Conservation (phyloP, 2,329 filamentous ascomycete genomes). For the Corynespora cassiicola region DNA sequence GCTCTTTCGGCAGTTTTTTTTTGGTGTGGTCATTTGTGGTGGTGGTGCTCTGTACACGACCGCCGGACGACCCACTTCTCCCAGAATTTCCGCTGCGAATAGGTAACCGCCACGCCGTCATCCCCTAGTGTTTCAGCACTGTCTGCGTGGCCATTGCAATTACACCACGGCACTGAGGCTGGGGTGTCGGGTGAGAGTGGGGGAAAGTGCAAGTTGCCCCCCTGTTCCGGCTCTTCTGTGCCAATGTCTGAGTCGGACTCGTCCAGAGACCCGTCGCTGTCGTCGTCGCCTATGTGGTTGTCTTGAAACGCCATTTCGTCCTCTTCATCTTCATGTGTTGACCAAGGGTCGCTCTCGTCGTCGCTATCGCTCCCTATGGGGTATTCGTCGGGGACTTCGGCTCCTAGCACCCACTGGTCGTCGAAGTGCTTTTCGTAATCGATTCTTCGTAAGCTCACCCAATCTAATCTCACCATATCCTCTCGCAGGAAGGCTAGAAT, state of each 20-base stretch:
- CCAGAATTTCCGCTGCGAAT: slow-evolving; percentile 60
- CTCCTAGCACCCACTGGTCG: slow-evolving; percentile 51
- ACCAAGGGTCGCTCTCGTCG: slow-evolving; percentile 43
- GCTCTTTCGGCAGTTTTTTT: too few species aligned
- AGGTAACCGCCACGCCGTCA: slow-evolving; percentile 55
- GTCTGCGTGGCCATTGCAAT: slow-evolving; percentile 50
- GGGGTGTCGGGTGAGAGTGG: slow-evolving; percentile 53
- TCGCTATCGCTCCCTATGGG: slow-evolving; percentile 53
- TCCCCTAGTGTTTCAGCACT: slow-evolving; percentile 56
- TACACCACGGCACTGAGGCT: slow-evolving; percentile 55
- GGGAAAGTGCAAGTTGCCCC: slow-evolving; percentile 54
- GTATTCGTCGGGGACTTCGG: slow-evolving; percentile 56
- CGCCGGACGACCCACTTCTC: slow-evolving; percentile 61
- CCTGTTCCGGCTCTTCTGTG: slow-evolving; percentile 45
- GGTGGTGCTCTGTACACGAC: slow-evolving; percentile 51
- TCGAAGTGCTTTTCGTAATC: slow-evolving; percentile 65
- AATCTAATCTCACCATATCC: slow-evolving; percentile 64
- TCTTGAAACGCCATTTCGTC: slow-evolving; percentile 20
- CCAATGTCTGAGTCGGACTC: slow-evolving; percentile 39
- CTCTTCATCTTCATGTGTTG: slow-evolving; percentile 39
- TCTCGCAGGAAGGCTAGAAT: slow-evolving; percentile 63
- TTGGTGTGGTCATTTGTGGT: slow-evolving; percentile 37
- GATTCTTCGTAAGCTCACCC: slow-evolving; percentile 67
- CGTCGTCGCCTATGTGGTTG: slow-evolving; percentile 26
- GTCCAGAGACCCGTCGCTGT: slow-evolving; percentile 40